Evolutionary conservation across 169 alveolate genomes (phyloP).

Genomic region (Babesia divergens): DNA sequence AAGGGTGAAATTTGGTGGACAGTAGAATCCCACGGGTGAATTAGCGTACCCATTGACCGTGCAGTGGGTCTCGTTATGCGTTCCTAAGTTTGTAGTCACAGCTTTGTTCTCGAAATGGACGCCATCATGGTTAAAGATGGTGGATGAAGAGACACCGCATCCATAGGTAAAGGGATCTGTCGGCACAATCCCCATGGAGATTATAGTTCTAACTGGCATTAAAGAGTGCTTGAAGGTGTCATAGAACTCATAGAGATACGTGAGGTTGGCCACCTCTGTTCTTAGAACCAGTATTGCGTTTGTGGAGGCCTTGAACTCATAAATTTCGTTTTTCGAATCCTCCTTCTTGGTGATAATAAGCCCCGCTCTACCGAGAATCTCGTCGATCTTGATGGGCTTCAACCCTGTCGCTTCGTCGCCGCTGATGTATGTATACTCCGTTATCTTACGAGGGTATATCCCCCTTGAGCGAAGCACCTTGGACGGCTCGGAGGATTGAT

Average conservation of each 20-base stretch:
- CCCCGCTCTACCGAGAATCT: background rate
- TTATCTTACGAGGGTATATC: background rate
- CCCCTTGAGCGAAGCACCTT: too few species aligned
- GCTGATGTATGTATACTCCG: background rate
- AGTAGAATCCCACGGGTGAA: constrained; percentile 22
- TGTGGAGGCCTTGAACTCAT: background rate
- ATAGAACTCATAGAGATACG: constrained; percentile 17
- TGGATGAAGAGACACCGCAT: constrained; percentile 3
- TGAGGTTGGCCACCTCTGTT: constrained; percentile 1
- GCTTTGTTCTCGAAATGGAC: background rate
- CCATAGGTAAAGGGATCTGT: constrained; percentile 44
- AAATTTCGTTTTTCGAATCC: background rate
- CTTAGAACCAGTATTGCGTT: constrained; percentile 25
- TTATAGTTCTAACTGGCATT: background rate
- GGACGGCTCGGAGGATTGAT: too few species aligned
- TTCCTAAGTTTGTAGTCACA: background rate
- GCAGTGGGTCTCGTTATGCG: constrained; percentile 1
- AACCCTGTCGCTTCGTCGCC: background rate
- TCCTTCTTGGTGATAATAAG: background rate
- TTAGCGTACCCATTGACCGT: constrained; percentile 11
- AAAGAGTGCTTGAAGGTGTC: background rate
- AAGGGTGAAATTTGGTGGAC: constrained; percentile 6
- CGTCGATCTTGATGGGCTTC: background rate
- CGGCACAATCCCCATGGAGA: constrained; percentile 9
- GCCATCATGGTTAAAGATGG: background rate